Conservation (phyloP, 768 basidiomycete species). For the Lentinula guzmanii region DNA sequence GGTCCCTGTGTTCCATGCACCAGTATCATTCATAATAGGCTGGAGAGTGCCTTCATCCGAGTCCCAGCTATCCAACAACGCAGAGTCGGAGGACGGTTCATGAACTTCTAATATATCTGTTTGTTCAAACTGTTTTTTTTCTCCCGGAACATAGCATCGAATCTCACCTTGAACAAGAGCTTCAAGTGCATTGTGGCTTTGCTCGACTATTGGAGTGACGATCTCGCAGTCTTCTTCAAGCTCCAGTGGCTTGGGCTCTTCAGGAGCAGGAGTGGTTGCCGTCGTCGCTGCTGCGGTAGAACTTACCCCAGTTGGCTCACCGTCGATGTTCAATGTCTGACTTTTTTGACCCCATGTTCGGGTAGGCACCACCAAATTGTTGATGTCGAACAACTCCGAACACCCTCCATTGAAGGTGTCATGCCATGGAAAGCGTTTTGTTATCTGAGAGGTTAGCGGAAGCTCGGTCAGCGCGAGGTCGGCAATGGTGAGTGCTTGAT, state of each 20-base stretch:
- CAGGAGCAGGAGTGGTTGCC: background rate
- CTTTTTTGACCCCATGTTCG: conserved; percentile 23
- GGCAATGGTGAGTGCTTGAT: conserved; percentile 37
- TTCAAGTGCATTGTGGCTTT: conserved; percentile 14
- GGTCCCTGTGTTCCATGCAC: background rate
- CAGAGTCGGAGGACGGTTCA: background rate
- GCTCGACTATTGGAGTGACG: conserved; percentile 20
- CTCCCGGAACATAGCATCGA: background rate
- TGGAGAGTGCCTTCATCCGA: background rate
- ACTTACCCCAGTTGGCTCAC: background rate
- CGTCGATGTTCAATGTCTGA: background rate
- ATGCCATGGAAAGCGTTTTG: conserved; percentile 39
- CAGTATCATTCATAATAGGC: background rate
- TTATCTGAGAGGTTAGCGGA: conserved; percentile 39
- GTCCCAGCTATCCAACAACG: background rate
- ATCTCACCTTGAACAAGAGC: background rate
- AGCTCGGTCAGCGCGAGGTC: conserved; percentile 42
- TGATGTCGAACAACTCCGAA: conserved; percentile 30
- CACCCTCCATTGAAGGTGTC: conserved; percentile 40
- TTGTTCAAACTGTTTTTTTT: background rate
- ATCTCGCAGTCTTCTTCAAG: background rate
- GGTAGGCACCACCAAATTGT: conserved; percentile 28
- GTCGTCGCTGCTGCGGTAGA: background rate
- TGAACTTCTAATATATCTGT: background rate
- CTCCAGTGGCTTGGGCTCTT: background rate